phyloP scores from a whole-genome alignment of 768 basidiomycete genomes.

The Hebeloma cylindrosporum region DNA sequence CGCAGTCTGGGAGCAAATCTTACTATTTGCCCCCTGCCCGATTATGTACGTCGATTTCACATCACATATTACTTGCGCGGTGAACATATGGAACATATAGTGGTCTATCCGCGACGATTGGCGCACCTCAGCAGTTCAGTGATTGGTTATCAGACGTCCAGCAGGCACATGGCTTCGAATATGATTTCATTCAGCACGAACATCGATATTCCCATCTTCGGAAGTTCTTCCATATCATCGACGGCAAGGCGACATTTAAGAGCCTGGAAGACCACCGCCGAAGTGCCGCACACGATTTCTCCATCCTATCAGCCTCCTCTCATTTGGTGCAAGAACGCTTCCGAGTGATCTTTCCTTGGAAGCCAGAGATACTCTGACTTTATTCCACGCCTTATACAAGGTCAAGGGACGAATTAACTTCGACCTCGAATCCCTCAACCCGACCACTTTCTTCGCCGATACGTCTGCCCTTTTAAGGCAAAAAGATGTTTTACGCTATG shows the following conservation, averaged over 20 bases:
- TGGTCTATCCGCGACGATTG: constrained; percentile 72
- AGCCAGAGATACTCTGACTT: constrained; percentile 50
- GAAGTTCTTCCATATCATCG: constrained; percentile 56
- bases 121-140: constrained; percentile 63
- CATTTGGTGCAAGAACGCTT: constrained; percentile 48
- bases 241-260: constrained; percentile 29
- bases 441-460: constrained; percentile 46
- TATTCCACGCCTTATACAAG: constrained; percentile 46
- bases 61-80: not conserved
- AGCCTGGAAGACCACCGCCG: constrained; percentile 38
- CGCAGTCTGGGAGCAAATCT: constrained; percentile 71
- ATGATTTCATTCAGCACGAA: constrained; percentile 60
- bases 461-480: constrained; percentile 48
- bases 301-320: constrained; percentile 63
- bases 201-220: constrained; percentile 75
- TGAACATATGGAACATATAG: constrained; percentile 33
- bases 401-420: constrained; percentile 7
- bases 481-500: constrained; percentile 61
- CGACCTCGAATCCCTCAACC: constrained; percentile 38
- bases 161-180: constrained; percentile 53
- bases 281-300: constrained; percentile 49
- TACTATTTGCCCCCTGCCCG: constrained; percentile 68
- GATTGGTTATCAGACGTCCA: constrained; percentile 66
- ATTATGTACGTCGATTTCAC: constrained; percentile 59
- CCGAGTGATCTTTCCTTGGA: constrained; percentile 68